Base-by-base conservation (phyloP, 2,329 filamentous ascomycete species). In the Beauveria sp. region DNA sequence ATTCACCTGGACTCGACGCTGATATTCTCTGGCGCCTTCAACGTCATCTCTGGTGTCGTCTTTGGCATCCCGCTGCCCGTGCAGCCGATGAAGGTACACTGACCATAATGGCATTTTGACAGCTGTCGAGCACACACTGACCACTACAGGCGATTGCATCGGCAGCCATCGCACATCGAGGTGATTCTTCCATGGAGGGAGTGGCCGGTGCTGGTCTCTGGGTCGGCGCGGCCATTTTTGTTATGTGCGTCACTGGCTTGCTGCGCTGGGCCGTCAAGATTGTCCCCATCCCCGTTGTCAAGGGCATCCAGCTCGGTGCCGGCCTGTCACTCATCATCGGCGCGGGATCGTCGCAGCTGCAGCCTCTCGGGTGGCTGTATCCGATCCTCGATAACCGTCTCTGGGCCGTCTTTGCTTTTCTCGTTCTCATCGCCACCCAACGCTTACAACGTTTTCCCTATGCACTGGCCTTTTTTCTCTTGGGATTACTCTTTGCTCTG, bases 221-320 rank as follows among this genome's bases (percentile, higher is more conserved):
- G 62, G 92, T 96, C 40, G 86, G 87, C 2, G 77, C 77, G 7
- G 82, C 88, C 24, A 87, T 97, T 9, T 80, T 93, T 9, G 7
- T 96, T 1, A 86, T 97, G 71, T 93, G 89, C 69, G 71, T 86
- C 5, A 96, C 91, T 0, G 91, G 93, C 0, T 75, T 95, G n/a
- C 78, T 97, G 38, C 81, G 81, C 62, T 88, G 86, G 81, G 86
- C 91, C 57, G 87, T 89, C 9, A 76, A 79, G n/a, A 79, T 86
- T 16, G 88, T 96, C 9, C 93, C 93, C 0, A 84, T 93, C 16
- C 90, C 93, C 0, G 89, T 98, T 0, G 87, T 98, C 58, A 96
- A 96, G 71, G 93, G 93, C 34, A 97, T 98, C 66, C 95, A 98
- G 74, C 85, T 97, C 53, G 93, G 93, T 43, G 93, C 93, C 5